phyloP scores from a whole-genome alignment of 306 rosid species.

The Lathyrus tuberosus region DNA sequence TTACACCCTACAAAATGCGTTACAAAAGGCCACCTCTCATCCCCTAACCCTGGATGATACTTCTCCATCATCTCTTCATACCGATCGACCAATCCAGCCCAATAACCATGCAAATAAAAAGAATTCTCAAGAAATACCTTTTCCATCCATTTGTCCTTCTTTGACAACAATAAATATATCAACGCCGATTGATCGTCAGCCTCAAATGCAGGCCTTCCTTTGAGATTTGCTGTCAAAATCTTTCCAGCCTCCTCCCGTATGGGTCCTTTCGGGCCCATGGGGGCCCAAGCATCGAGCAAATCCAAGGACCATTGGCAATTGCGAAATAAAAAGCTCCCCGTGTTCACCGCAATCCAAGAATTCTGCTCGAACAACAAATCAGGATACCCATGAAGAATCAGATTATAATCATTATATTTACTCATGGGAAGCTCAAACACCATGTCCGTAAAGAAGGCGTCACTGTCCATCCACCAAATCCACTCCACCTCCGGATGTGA shows the following conservation, averaged over 20 bases:
- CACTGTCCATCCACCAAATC: conserved; percentile 99
- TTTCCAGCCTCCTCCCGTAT: conserved; percentile 88
- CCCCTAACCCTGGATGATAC: conserved; percentile 93
- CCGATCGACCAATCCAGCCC: conserved; percentile 98
- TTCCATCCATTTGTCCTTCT: conserved; percentile 90
- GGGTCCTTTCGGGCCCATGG: conserved; percentile 94
- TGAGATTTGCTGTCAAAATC: conserved; percentile 79
- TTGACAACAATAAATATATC: conserved; percentile 78
- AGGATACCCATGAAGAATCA: conserved; percentile 95
- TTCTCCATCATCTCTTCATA: conserved; percentile 97
- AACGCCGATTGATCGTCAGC: conserved; percentile 96
- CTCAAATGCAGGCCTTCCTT: conserved; percentile 96
- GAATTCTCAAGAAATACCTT: conserved; percentile 94
- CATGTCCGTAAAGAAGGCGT: conserved; percentile 93
- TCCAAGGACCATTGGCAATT: conserved; percentile 97
- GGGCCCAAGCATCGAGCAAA: conserved; percentile 97
- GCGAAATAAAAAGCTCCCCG: conserved; percentile 84
- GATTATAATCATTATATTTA: conserved; percentile 67
- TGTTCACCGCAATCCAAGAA: conserved; percentile 93
- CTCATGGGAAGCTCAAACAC: conserved; percentile 75
- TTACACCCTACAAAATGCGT: conserved; percentile 98
- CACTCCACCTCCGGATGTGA: conserved; percentile 97
- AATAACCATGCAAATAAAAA: conserved; percentile 90
- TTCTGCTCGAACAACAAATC: conserved; percentile 91
- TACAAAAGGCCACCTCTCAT: conserved; percentile 99